Base-by-base conservation (phyloP, 2,329 filamentous ascomycete species). In the Emydomyces testavorans region DNA sequence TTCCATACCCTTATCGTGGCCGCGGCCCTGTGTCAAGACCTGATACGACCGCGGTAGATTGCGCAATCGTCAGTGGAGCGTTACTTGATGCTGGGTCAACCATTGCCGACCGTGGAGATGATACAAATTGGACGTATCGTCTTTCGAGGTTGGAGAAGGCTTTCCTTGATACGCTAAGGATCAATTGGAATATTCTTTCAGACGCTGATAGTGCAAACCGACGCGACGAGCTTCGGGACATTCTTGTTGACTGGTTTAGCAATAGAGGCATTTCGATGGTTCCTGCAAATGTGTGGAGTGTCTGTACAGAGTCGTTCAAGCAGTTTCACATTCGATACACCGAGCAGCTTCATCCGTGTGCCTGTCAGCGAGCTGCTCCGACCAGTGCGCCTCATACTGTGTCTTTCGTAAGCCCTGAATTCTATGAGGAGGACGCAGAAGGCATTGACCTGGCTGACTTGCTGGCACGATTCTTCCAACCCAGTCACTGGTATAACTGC, bases 1-100 rank as follows among this genome's bases (percentile, higher is more conserved):
- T 24, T 18, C 11, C 39, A 6, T 59, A 56, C 29, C 53, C 56
- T 7, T 60, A 56, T 29, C 56, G 59, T 24, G 63, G 63, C 2
- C 58, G 61, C 3, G 65, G 64, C 1, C 64, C 65, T 5, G 46
- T 61, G 7, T 59, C 57, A 45, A 15, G 24, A 3, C 26, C 40
- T 46, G 52, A 50, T n/a, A 61, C 62, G 7, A 56, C 54, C 46
- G 50, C 54, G 7, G 50, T 65, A 11, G 64, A 67, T 41, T 59
- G 57, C 38, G 50, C 57, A 4, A 62, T 67, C 38, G 59, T 65
- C n/a, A 53, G 58, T 2, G 65, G 61, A 1, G 63, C 54, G 44
- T 49, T 69, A n/a, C 56, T 64, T 5, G 58, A 65, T 35, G 62
- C 58, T 4, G 65, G 65, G 8, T 63, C 59, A 8, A 66, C 65